Percentiles rank a stretch among this genome's conserved stretches.
These are phyloP conservation scores for Nicotiana undulata DNA, from an alignment of 257 asterid species.

Conservation along the genomic window DNA sequence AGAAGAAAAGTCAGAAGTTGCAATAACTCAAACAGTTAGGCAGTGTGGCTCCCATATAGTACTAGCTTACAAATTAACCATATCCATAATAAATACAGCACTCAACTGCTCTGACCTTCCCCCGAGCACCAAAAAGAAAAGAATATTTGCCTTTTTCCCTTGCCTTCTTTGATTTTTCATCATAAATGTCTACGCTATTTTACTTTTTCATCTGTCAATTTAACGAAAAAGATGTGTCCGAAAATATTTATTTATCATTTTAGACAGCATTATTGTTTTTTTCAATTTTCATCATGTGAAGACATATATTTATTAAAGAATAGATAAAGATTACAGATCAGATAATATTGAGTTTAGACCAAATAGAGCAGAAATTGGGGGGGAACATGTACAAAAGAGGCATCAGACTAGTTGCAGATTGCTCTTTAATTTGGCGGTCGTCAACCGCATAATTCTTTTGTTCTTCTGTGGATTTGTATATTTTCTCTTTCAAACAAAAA, in stretches of 20 bases:
- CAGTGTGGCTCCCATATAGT: neutral
- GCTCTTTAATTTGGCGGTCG: neutral
- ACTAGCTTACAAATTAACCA: neutral
- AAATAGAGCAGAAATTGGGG: too few relatives aligned
- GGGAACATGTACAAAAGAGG: too few relatives aligned
- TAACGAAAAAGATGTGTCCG: too few relatives aligned
- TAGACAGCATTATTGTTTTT: too few relatives aligned
- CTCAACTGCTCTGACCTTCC: constrained; percentile 1
- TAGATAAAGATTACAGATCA: too few relatives aligned
- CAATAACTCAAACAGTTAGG: constrained; percentile 1
- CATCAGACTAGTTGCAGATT: neutral
- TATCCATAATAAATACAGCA: neutral
- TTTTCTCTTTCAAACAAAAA: too few relatives aligned
- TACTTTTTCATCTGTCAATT: neutral
- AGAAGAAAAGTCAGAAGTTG: neutral
- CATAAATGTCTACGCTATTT: neutral
- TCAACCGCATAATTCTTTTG: neutral
- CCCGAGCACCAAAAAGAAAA: too few relatives aligned
- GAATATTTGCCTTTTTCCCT: neutral
- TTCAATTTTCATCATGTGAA: too few relatives aligned
- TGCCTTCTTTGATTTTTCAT: neutral
- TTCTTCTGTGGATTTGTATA: neutral
- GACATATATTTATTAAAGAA: too few relatives aligned
- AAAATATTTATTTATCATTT: too few relatives aligned
- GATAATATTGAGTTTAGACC: too few relatives aligned